Conservation (phyloP, 148 eudicot genomes). For the Dianthus caryophyllus region DNA sequence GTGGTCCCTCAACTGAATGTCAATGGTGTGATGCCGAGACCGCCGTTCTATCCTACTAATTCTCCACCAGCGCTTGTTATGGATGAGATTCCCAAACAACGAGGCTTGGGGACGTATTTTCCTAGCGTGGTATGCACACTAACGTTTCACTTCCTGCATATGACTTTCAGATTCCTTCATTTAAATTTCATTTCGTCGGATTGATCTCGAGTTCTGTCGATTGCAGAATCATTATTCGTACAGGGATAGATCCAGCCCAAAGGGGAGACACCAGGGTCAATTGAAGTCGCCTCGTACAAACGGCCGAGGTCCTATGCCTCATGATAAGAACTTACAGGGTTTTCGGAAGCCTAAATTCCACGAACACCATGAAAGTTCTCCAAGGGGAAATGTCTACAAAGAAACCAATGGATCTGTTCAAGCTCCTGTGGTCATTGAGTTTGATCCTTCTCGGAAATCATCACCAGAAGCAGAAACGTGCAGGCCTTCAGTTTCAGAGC, state of each 20-base stretch:
- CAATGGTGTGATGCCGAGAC: constrained; percentile 48
- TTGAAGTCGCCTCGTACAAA: constrained; percentile 51
- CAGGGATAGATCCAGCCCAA: constrained; percentile 38
- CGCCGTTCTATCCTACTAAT: constrained; percentile 37
- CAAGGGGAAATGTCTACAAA: constrained; percentile 32
- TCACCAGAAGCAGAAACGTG: constrained; percentile 30
- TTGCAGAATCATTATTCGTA: constrained; percentile 56
- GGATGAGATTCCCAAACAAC: constrained; percentile 59
- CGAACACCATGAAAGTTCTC: constrained; percentile 31
- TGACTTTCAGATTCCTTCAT: too few relatives aligned
- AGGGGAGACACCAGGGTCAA: constrained; percentile 45
- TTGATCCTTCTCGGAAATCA: constrained; percentile 24
- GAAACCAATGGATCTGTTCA: constrained; percentile 34
- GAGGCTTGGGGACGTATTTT: constrained; percentile 79
- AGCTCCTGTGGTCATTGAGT: constrained; percentile 28
- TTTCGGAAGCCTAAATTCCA: constrained; percentile 22
- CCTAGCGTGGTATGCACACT: constrained; percentile 56
- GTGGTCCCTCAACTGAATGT: constrained; percentile 40
- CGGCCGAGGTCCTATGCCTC: constrained; percentile 32
- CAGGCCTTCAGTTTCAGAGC: constrained; percentile 22
- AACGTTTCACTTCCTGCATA: too few relatives aligned
- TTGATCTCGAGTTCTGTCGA: constrained; percentile 12
- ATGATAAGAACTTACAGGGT: constrained; percentile 32
- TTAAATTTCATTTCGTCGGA: background rate
- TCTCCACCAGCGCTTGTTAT: constrained; percentile 36